Evolutionary conservation across 2,329 filamentous ascomycete species (phyloP).

Genomic region (Sporothrix brasiliensis): DNA sequence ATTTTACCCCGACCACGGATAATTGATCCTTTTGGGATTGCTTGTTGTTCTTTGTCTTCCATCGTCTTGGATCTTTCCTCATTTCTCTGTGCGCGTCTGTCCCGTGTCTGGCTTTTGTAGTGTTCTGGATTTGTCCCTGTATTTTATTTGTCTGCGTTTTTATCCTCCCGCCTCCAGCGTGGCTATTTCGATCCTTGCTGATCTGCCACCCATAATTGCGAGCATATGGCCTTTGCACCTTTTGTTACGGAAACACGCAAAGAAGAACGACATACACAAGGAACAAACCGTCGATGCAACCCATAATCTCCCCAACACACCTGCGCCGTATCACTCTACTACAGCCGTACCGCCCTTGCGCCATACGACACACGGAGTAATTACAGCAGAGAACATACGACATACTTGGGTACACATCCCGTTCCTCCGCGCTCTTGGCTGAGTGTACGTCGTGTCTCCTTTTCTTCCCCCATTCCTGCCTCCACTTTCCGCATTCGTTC

Average conservation of each 20-base stretch:
- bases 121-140: neutral
- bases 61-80: neutral
- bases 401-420: slow-evolving; percentile 10
- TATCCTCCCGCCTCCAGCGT: neutral
- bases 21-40: slow-evolving; percentile 12
- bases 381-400: no score
- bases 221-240: neutral
- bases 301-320: neutral
- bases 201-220: neutral
- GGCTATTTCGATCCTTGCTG: slow-evolving; percentile 6
- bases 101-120: neutral
- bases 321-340: neutral
- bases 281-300: neutral
- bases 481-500: neutral
- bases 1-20: slow-evolving; percentile 17
- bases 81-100: neutral
- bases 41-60: neutral
- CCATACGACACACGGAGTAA: no score
- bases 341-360: neutral
- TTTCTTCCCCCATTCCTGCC: neutral
- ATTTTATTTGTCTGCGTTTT: no score
- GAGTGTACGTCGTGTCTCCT: no score
- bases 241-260: neutral
- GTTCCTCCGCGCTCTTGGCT: neutral
- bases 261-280: neutral